These are phyloP conservation scores for Artemisia tridentata DNA, from an alignment of 129 eudicot species.

Conservation along the genomic window DNA sequence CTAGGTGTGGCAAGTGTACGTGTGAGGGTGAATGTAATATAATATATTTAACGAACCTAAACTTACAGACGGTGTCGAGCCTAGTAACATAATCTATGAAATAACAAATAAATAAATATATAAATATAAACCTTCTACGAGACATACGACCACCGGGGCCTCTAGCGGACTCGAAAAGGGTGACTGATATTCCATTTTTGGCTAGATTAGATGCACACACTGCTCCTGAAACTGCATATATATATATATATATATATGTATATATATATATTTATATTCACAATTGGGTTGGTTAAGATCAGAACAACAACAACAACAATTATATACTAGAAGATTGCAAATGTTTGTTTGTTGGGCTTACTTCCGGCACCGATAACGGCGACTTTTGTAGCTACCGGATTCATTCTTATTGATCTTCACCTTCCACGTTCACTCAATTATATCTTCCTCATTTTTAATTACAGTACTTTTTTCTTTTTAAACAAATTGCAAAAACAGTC, in stretches of 20 bases:
- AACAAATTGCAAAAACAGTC: no score
- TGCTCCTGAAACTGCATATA: slow-evolving; percentile 78
- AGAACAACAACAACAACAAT: neutral
- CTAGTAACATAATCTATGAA: no score
- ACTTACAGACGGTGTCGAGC: no score
- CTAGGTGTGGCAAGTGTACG: no score
- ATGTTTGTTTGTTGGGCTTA: slow-evolving; percentile 27
- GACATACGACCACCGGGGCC: slow-evolving; percentile 99
- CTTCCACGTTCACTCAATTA: neutral
- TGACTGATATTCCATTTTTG: slow-evolving; percentile 72
- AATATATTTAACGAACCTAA: no score
- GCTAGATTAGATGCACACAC: slow-evolving; percentile 86
- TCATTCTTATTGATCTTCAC: slow-evolving; percentile 35
- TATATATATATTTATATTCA: no score
- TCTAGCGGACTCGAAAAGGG: slow-evolving; percentile 78
- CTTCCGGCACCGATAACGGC: slow-evolving; percentile 95
- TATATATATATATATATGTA: no score
- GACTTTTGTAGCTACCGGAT: slow-evolving; percentile 59
- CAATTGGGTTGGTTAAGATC: no score
- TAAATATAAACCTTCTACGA: slow-evolving; percentile 63
- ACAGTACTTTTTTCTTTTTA: no score
- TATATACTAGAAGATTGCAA: neutral
- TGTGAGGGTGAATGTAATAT: no score
- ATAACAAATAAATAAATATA: no score
- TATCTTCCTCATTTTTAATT: neutral